Conservation (phyloP, 306 rosid species). For the Ochetophila trinervis region DNA sequence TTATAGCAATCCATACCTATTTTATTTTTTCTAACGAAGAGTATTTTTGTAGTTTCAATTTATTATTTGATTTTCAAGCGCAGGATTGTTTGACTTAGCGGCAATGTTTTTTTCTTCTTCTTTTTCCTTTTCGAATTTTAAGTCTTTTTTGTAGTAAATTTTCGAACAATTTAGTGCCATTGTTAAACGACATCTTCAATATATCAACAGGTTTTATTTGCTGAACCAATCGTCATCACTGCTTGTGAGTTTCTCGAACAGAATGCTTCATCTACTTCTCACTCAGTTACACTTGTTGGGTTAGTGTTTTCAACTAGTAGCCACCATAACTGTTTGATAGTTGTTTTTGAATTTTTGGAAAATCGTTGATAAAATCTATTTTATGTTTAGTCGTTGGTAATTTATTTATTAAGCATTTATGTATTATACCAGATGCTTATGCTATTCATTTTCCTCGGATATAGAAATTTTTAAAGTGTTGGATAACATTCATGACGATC, state of each 20-base stretch:
- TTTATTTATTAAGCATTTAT: not conserved
- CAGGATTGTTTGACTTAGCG: too few species aligned
- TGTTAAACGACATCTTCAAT: not conserved
- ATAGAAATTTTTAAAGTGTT: too few species aligned
- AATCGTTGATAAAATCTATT: too few species aligned
- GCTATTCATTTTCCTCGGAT: not conserved
- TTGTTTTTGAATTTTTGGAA: not conserved
- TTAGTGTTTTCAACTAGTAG: slow-evolving; percentile 17
- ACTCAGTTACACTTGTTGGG: slow-evolving; percentile 85
- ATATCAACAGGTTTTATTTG: slow-evolving; percentile 60
- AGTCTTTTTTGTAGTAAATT: not conserved
- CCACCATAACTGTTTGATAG: not conserved
- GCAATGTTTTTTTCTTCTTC: too few species aligned
- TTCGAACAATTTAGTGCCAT: not conserved
- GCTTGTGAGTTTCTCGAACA: slow-evolving; percentile 98
- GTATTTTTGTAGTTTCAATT: not conserved
- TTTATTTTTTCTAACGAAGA: too few species aligned
- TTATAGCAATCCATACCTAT: not conserved
- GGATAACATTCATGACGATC: too few species aligned
- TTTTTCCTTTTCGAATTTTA: not conserved
- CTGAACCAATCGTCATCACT: slow-evolving; percentile 78
- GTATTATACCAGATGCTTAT: not conserved
- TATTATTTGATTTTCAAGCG: too few species aligned
- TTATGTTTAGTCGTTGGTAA: not conserved
- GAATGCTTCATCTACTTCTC: slow-evolving; percentile 76